Base-by-base conservation (phyloP, 2,329 filamentous ascomycete genomes). In the Beauveria sp. region DNA sequence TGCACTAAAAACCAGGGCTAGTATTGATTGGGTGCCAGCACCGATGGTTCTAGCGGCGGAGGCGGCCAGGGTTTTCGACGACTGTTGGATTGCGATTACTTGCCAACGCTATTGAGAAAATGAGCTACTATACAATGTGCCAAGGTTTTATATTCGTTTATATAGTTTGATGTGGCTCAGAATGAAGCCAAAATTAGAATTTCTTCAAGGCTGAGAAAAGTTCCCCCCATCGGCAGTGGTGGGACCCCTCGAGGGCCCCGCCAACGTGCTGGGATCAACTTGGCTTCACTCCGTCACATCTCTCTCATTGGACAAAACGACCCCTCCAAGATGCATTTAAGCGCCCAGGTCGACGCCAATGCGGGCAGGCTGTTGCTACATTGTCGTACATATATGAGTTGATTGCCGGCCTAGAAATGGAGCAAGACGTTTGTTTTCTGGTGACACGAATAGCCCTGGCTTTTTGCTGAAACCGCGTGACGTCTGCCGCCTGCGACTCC, bases 261-360 rank as follows among this genome's bases (percentile, higher is more conserved):
- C 54, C 9, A 38, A 28, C 8, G 8, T 50, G 45, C 55, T 24
- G 22, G 55, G 55, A 28, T 47, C 42, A 47, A 38, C 28, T 47
- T 45, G 54, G n/a, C n/a, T 18, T 43, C 54, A 18, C n/a, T 18
- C 40, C 14, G 3, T 57, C 46, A 30, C 47, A 24, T 28, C 46
- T 51, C 64, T 61, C 62, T 63, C 59, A 65, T 63, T 63, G 66
- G 66, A 49, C 54, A 8, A 22, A 22, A 52, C 24, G 46, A 57
- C 60, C 60, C 54, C 60, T 52, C 53, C 47, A 62, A 46, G 43
- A 58, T 62, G 67, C 64, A 64, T 64, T 66, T 71, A 71, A 71
- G 69, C 69, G 69, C 69, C 69, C 68, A 70, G 66, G 58, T 66
- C 62, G 58, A 67, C 64, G 65, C 63, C 67, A 63, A 61, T 63